Percentiles rank a stretch among this genome's conserved stretches.
Conservation (phyloP, 2,329 filamentous ascomycete genomes). For the Pseudogymnoascus sp. region DNA sequence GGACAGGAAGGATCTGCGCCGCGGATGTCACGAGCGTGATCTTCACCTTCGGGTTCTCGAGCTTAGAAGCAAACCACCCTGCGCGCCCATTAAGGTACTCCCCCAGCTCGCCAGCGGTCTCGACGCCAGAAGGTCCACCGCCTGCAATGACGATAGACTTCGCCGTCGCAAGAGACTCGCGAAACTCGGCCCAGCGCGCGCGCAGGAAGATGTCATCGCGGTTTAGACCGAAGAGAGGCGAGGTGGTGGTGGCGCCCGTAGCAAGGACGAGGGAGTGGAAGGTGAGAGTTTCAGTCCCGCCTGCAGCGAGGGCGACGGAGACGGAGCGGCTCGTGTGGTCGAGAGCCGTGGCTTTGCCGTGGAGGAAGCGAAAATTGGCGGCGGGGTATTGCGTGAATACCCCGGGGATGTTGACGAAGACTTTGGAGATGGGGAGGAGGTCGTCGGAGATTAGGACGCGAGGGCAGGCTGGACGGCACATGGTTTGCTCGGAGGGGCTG, state of each 20-base stretch:
- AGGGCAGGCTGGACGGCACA: slow-evolving; percentile 38
- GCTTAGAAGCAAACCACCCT: slow-evolving; percentile 30
- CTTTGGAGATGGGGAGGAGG: slow-evolving; percentile 36
- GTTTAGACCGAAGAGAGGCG: slow-evolving; percentile 37
- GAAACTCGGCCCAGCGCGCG: slow-evolving; percentile 33
- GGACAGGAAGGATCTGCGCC: slow-evolving; percentile 33
- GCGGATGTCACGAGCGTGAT: slow-evolving; percentile 39
- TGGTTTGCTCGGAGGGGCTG: slow-evolving; percentile 34
- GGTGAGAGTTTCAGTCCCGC: slow-evolving; percentile 20
- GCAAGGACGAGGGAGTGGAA: slow-evolving; percentile 43
- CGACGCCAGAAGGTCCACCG: slow-evolving; percentile 38
- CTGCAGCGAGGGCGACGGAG: slow-evolving; percentile 18
- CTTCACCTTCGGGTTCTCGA: slow-evolving; percentile 30
- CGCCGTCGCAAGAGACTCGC: slow-evolving; percentile 31
- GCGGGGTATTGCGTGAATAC: slow-evolving; percentile 34
- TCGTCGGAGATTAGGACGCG: slow-evolving; percentile 40
- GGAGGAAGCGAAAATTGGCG: slow-evolving; percentile 34
- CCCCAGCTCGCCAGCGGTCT: slow-evolving; percentile 43
- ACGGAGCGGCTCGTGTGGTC: slow-evolving; percentile 31
- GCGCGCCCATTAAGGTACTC: slow-evolving; percentile 42
- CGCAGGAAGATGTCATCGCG: slow-evolving; percentile 29
- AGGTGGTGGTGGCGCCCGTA: slow-evolving; percentile 39
- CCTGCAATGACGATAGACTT: slow-evolving; percentile 39
- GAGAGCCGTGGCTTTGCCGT: slow-evolving; percentile 33
- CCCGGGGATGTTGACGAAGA: slow-evolving; percentile 35